A percentile compares a stretch with the other conserved stretches of the same genome.
Evolutionary conservation across 169 alveolate genomes (phyloP).

Genomic region (Perkinsus marinus): DNA sequence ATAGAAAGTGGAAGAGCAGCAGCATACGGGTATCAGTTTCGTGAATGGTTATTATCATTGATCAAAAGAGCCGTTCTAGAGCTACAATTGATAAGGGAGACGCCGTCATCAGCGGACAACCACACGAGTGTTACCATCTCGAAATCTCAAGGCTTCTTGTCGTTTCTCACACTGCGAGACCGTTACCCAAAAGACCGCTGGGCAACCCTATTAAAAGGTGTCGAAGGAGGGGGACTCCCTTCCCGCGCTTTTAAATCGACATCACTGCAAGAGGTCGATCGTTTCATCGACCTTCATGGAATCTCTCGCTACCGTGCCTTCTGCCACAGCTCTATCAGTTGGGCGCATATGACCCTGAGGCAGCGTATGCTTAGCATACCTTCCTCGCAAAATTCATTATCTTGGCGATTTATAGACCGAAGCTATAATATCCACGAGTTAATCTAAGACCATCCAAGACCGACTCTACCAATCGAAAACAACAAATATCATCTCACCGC

Average conservation of each 20-base stretch:
- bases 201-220: too few relatives aligned
- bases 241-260: background rate
- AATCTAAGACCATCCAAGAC: too few relatives aligned
- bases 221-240: too few relatives aligned
- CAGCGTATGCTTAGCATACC: background rate
- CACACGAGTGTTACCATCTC: background rate
- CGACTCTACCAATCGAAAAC: too few relatives aligned
- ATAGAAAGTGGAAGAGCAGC: too few relatives aligned
- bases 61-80: background rate
- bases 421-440: too few relatives aligned
- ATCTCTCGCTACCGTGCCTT: background rate
- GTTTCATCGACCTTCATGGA: background rate
- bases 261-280: background rate
- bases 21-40: background rate
- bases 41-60: background rate
- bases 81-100: too few relatives aligned
- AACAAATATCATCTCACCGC: too few relatives aligned
- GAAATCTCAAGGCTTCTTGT: background rate
- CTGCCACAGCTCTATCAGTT: background rate
- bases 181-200: background rate
- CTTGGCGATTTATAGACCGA: too few relatives aligned
- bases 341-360: background rate
- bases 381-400: too few relatives aligned
- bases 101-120: background rate
- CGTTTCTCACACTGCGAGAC: background rate